phyloP scores from a whole-genome alignment of 2,329 filamentous ascomycete species.

The Neonectria magnoliae region DNA sequence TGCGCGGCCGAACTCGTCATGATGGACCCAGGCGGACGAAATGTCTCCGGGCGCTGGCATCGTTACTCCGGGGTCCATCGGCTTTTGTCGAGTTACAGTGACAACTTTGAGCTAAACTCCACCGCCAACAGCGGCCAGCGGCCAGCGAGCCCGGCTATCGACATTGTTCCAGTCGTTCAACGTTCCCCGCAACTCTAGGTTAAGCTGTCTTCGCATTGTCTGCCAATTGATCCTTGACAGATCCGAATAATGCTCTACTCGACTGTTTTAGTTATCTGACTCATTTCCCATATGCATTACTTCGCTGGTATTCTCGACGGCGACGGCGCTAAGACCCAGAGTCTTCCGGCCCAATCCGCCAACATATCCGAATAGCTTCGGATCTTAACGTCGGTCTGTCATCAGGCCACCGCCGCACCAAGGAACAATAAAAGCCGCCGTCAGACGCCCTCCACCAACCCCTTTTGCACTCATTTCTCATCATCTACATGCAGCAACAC shows the following conservation, averaged over 20 bases:
- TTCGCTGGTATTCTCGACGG: not conserved
- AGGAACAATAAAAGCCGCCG: constrained; percentile 20
- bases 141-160: too few species aligned
- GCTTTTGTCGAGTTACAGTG: too few species aligned
- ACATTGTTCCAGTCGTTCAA: not conserved
- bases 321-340: not conserved
- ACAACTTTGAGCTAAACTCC: not conserved
- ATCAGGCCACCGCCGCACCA: not conserved
- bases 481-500: not conserved
- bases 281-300: not conserved
- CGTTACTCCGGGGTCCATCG: not conserved
- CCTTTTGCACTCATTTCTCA: not conserved
- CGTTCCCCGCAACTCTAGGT: not conserved
- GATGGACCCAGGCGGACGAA: not conserved
- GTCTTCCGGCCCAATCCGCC: not conserved
- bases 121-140: too few species aligned
- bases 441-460: not conserved
- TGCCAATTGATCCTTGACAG: not conserved
- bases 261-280: not conserved
- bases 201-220: not conserved
- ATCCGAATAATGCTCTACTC: not conserved
- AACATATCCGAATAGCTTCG: constrained; percentile 40
- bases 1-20: not conserved
- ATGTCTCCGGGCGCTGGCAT: not conserved
- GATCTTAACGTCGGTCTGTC: constrained; percentile 28